phyloP scores from a whole-genome alignment of 768 basidiomycete genomes.

The Pulveroboletus sp. region DNA sequence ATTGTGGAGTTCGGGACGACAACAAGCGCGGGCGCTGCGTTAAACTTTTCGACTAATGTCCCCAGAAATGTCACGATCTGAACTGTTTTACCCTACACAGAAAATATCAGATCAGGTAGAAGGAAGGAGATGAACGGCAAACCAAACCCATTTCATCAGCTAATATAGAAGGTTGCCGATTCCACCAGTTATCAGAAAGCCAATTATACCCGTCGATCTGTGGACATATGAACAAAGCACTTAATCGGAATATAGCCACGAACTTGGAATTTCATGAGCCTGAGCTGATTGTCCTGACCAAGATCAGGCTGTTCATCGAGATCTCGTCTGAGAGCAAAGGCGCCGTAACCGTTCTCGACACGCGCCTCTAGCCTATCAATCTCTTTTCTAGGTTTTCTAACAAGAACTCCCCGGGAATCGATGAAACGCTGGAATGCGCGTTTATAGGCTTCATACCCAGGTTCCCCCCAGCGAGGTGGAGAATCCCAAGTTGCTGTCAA shows the following conservation, averaged over 20 bases:
- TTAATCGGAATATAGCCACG: constrained; percentile 15
- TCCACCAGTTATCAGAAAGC: constrained; percentile 88
- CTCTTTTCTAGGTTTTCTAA: constrained; percentile 45
- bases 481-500: constrained; percentile 86
- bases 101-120: constrained; percentile 5
- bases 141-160: constrained; percentile 98
- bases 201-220: constrained; percentile 80
- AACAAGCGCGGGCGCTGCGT: constrained; percentile 76
- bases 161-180: constrained; percentile 76
- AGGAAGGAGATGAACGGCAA: constrained; percentile 14
- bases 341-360: constrained; percentile 49
- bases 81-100: constrained; percentile 77
- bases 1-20: constrained; percentile 97
- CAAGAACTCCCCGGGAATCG: constrained; percentile 51
- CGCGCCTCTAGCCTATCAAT: constrained; percentile 48
- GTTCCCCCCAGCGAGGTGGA: constrained; percentile 59
- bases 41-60: constrained; percentile 47
- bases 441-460: constrained; percentile 59
- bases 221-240: constrained; percentile 5
- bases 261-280: constrained; percentile 87
- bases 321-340: constrained; percentile 40
- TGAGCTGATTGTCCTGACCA: constrained; percentile 58
- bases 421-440: constrained; percentile 66
- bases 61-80: constrained; percentile 86
- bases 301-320: constrained; percentile 52